These are phyloP conservation scores for Pterocarpus santalinus DNA, from an alignment of 306 rosid species.

Conservation along the genomic window DNA sequence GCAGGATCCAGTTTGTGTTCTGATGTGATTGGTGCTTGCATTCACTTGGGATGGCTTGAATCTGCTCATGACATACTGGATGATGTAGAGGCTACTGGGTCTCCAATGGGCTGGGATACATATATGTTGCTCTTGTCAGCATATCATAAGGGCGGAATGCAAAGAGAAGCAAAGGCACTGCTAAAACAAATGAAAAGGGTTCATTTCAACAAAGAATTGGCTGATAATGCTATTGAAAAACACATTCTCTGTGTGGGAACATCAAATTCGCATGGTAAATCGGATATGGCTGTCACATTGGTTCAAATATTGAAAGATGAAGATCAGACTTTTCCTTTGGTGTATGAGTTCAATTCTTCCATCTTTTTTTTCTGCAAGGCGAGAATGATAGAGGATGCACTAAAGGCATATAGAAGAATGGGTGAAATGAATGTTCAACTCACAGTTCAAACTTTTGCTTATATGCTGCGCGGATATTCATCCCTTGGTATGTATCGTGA, in stretches of 20 bases:
- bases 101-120: constrained; percentile 49
- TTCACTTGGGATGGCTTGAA: constrained; percentile 87
- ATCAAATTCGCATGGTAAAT: constrained; percentile 35
- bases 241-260: constrained; percentile 18
- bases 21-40: constrained; percentile 71
- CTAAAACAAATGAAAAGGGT: constrained; percentile 70
- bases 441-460: constrained; percentile 65
- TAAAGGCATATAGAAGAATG: constrained; percentile 80
- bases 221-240: constrained; percentile 56
- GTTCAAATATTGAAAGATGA: constrained; percentile 58
- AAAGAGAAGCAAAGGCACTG: constrained; percentile 75
- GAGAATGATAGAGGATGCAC: constrained; percentile 81
- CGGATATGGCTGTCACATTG: constrained; percentile 61
- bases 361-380: constrained; percentile 86
- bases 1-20: constrained; percentile 66
- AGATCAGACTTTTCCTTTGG: constrained; percentile 47
- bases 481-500: constrained; percentile 77
- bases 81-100: constrained; percentile 64
- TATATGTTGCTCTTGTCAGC: constrained; percentile 67
- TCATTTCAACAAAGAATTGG: constrained; percentile 37
- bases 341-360: constrained; percentile 74
- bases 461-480: constrained; percentile 64
- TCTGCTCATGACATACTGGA: constrained; percentile 91
- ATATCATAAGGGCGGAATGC: constrained; percentile 65
- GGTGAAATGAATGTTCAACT: constrained; percentile 64